Base-by-base conservation (phyloP, 352 stramenopile genomes). In the Globisporangium carolinianum region DNA sequence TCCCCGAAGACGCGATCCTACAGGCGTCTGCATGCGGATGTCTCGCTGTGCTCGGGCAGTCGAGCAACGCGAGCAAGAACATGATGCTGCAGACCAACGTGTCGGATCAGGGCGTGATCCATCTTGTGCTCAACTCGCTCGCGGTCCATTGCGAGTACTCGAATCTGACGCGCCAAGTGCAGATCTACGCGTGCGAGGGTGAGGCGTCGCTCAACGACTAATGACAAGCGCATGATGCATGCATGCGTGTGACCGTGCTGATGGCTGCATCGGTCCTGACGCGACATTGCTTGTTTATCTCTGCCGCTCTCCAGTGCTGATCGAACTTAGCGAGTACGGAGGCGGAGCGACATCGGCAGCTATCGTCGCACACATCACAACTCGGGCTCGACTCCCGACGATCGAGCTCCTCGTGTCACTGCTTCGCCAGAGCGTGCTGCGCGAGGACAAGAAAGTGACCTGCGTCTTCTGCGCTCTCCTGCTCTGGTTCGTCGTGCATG, bases 121-220 rank as follows among this genome's bases (percentile, higher is more conserved):
- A 55, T 6, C 66, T 86, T 11, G 62, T 89, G 15, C 61, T 83
- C 9, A 56, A 65, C 36, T 79, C 79, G 35, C 71, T 89, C 5
- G 65, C 65, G 38, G 68, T 69, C 24, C 80, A 90, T 49, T 67
- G 68, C 45, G 80, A 87, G 32, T 88, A 85, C 67, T 88, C 79
- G 1, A 87, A 83, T 62, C 59, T 88, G 48, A 87, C 80, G 14
- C 75, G 80, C 14, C 80, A 90, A 75, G 80, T 90, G 2, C 80
- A 90, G 53, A 87, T 90, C 57, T 90, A 90, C 63, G 74, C 80
- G 38, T 86, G 80, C 63, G 80, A 90, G 84, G 75, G 75, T 86
- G 55, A 32, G 24, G 24, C 24, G 2, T 32, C 24, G 24, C 3
- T 32, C 24, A 32, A 32, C 24, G 24, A 32, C 24, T 32, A 32